Evolutionary conservation across 257 asterid species (phyloP).

Genomic region (Solanum virginianum): DNA sequence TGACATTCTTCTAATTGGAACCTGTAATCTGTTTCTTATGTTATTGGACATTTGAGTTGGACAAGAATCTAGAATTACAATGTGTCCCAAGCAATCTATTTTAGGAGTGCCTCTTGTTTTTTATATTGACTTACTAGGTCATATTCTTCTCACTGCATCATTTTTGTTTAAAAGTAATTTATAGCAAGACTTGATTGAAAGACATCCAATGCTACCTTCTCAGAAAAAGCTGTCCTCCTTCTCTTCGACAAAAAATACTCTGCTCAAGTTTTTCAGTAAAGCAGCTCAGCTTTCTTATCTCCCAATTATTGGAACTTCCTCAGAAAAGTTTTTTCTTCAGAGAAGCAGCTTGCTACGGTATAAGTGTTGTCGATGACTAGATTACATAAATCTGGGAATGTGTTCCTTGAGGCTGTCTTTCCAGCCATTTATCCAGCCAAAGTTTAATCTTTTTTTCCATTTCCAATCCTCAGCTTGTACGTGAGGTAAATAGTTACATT

Average conservation of each 20-base stretch:
- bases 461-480: neutral
- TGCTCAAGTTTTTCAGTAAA: neutral
- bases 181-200: neutral
- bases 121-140: neutral
- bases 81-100: neutral
- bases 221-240: neutral
- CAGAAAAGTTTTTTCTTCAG: neutral
- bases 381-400: neutral
- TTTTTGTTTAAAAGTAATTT: neutral
- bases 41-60: neutral
- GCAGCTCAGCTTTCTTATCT: neutral
- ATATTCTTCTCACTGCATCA: neutral
- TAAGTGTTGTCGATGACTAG: neutral
- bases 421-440: neutral
- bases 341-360: neutral
- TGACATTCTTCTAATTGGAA: neutral
- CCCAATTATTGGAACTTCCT: neutral
- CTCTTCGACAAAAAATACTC: neutral
- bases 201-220: neutral
- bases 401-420: neutral
- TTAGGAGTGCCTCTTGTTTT: neutral
- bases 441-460: neutral
- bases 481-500: neutral
- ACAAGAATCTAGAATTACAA: neutral
- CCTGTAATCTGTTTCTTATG: neutral